phyloP scores from a whole-genome alignment of 2,329 filamentous ascomycete genomes.

The Coniella vitis region DNA sequence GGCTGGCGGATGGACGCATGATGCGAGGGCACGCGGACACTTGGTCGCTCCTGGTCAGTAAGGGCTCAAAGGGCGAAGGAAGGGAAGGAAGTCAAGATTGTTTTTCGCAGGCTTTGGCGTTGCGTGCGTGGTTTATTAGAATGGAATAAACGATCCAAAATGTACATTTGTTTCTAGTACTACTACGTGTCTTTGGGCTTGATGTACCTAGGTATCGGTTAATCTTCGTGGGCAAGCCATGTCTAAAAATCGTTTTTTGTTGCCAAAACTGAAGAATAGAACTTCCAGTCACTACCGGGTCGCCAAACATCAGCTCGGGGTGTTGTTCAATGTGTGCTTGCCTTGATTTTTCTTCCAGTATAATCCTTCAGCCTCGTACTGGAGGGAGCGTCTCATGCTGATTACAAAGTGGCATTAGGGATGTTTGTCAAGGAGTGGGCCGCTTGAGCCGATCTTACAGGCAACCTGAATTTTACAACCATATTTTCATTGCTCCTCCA shows the following conservation, averaged over 20 bases:
- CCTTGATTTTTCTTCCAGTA: background rate
- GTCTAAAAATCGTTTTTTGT: no score
- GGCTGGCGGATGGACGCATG: slow-evolving; percentile 81
- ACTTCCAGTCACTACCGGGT: no score
- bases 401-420: background rate
- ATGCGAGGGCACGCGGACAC: slow-evolving; percentile 69
- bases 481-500: background rate
- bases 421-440: no score
- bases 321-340: no score
- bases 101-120: slow-evolving; percentile 9
- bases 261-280: no score
- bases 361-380: background rate
- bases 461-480: no score
- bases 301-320: no score
- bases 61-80: slow-evolving; percentile 20
- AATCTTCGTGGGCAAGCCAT: no score
- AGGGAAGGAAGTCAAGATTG: background rate
- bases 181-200: background rate
- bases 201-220: no score
- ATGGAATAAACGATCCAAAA: slow-evolving; percentile 2
- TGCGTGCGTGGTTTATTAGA: slow-evolving; percentile 1
- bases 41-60: slow-evolving; percentile 88
- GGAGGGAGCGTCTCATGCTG: background rate
- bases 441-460: no score
- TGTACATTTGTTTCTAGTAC: slow-evolving; percentile 9